Conservation (phyloP, 1,284 basidiomycete species). For the Anthracocystis panici-leucophaei region DNA sequence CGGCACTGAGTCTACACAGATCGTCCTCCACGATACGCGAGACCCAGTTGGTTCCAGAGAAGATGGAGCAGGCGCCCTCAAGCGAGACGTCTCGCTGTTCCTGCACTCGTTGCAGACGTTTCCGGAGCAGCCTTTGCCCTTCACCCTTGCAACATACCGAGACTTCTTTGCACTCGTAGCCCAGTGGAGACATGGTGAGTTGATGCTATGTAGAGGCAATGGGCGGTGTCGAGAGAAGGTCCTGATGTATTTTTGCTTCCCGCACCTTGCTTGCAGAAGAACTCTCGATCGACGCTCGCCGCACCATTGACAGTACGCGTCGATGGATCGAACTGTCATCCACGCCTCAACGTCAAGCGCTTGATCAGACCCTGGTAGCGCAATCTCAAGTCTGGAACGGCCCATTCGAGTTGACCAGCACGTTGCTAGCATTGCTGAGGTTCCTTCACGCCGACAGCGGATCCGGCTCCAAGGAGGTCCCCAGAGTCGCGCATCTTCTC, state of each 20-base stretch:
- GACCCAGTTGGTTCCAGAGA: too few relatives aligned
- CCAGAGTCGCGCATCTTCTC: background rate
- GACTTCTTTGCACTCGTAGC: constrained; percentile 32
- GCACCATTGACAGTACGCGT: constrained; percentile 30
- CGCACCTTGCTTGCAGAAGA: constrained; percentile 1
- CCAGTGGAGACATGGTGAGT: constrained; percentile 25
- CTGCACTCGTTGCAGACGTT: constrained; percentile 22
- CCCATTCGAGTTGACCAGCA: constrained; percentile 14
- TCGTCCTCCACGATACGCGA: constrained; percentile 7
- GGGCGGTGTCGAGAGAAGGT: too few relatives aligned
- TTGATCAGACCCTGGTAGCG: constrained; percentile 11
- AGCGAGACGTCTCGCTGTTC: constrained; percentile 17
- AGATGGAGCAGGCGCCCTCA: background rate
- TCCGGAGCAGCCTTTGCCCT: constrained; percentile 13
- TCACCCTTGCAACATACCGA: constrained; percentile 16
- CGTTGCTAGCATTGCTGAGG: constrained; percentile 1
- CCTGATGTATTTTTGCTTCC: background rate
- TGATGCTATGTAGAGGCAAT: too few relatives aligned
- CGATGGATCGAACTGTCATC: constrained; percentile 16
- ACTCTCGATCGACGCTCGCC: constrained; percentile 18
- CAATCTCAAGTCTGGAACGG: constrained; percentile 1
- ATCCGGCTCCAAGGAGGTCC: background rate
- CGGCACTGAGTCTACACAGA: constrained; percentile 1
- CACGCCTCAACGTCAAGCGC: background rate
- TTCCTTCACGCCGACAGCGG: constrained; percentile 4